Evolutionary conservation across 768 basidiomycete species (phyloP), one percentile per base, ranked within the genome.

Genomic region (Butyriboletus loyo): DNA sequence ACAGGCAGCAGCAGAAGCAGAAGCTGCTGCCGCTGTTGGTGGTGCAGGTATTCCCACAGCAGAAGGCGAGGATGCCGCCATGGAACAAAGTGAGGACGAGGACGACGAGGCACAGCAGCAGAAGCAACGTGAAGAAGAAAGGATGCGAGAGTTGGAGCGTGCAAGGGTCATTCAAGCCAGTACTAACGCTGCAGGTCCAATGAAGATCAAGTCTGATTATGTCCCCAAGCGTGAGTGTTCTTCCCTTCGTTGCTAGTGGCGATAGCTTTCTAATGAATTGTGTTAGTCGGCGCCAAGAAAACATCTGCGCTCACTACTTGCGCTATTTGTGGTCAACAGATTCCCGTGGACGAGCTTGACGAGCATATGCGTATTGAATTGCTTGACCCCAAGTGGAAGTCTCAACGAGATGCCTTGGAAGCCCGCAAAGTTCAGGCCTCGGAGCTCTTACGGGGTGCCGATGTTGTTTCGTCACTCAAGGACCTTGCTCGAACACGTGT

Each of bases 291-390:
- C 48, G 72, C 78, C 36, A 85, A 84, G 71, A 70, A 72, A 56
- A 78, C 81, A 58, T 77, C 73, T 45, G 79, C 84, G 34, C 85
- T 89, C 73, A 89, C 92, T 5, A 93, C 88, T 27, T 98, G 94
- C 74, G 80, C 87, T 17, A 88, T 98, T 61, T 97, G 95, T 73
- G 87, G 89, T n/a, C 95, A 98, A 69, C 88, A 93, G 70, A 90
- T 99, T 34, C 87, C 97, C 25, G 87, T 95, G 62, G 90, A 97
- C 72, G 96, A 98, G 68, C 75, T 98, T 40, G 84, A 96, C 60
- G 95, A 98, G 67, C 97, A 98, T 70, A 94, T 98, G 84, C 91
- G 97, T 61, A 98, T 98, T 66, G 97, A 99, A 68, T 72, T 98
- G 55, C 81, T 99, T 60, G 97, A 99, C 72, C 97, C 97, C 37